Percentiles rank a stretch among this genome's conserved stretches.
Evolutionary conservation across 768 basidiomycete species (phyloP).

Genomic region (Phylloporus sp.): DNA sequence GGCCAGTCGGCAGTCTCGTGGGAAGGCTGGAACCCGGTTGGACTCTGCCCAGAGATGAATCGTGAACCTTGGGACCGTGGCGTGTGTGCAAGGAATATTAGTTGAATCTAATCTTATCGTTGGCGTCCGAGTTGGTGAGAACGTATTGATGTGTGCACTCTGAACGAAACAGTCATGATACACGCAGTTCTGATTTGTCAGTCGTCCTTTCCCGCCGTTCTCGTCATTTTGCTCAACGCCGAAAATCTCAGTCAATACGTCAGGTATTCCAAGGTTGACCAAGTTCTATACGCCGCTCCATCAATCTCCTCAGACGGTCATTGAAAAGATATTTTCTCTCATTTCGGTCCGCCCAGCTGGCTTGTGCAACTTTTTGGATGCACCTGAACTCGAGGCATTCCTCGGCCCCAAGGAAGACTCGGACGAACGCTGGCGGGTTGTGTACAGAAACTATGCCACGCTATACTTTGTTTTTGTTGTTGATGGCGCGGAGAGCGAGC

Average conservation of each 20-base stretch:
- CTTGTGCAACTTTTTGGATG: constrained; percentile 96
- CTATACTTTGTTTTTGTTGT: constrained; percentile 97
- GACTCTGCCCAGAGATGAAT: constrained; percentile 66
- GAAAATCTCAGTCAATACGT: constrained; percentile 76
- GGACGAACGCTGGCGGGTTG: constrained; percentile 73
- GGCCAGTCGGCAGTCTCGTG: constrained; percentile 87
- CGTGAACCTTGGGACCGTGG: constrained; percentile 17
- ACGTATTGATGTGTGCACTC: not conserved
- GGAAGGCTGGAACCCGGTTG: constrained; percentile 78
- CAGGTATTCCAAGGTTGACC: constrained; percentile 76
- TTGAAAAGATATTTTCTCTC: constrained; percentile 87
- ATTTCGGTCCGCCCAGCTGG: constrained; percentile 75
- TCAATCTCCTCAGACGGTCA: constrained; percentile 53
- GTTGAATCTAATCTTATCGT: constrained; percentile 1
- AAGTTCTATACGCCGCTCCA: constrained; percentile 87
- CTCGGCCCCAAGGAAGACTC: constrained; percentile 48
- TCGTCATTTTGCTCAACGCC: constrained; percentile 17
- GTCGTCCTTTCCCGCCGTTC: constrained; percentile 24
- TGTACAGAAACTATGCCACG: constrained; percentile 94
- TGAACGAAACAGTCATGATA: constrained; percentile 48
- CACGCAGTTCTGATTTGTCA: constrained; percentile 84
- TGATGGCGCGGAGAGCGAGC: constrained; percentile 92
- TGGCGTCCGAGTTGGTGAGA: not conserved
- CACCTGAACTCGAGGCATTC: constrained; percentile 75
- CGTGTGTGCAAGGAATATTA: not conserved